A percentile compares a stretch with the other conserved stretches of the same genome.
Conservation (phyloP, 2,329 filamentous ascomycete species). For the Tothia fuscella region DNA sequence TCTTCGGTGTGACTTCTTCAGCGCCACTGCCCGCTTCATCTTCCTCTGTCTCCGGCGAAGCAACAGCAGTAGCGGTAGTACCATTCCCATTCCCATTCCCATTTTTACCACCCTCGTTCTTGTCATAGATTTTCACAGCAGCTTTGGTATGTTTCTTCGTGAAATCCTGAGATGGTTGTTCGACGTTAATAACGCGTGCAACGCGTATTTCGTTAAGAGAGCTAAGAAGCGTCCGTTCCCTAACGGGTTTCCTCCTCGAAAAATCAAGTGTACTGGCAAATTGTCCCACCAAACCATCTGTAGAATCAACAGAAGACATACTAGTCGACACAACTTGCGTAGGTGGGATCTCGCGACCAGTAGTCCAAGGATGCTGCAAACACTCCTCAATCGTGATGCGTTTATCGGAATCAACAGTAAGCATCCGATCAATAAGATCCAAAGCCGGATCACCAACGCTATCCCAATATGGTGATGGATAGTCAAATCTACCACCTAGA, state of each 20-base stretch:
- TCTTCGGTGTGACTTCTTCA: constrained; percentile 3
- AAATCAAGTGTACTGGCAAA: constrained; percentile 52
- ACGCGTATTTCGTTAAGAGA: constrained; percentile 65
- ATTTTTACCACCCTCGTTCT: constrained; percentile 19
- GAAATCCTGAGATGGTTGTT: too few species aligned
- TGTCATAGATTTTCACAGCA: constrained; percentile 27
- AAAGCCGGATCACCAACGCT: constrained; percentile 75
- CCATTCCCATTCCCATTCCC: not conserved
- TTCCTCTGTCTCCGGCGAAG: not conserved
- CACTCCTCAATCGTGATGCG: constrained; percentile 86
- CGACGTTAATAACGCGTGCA: constrained; percentile 44
- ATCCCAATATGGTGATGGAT: constrained; percentile 94
- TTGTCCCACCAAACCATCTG: constrained; percentile 70
- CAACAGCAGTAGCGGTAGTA: not conserved
- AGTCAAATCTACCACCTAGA: constrained; percentile 78
- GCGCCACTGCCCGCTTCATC: not conserved
- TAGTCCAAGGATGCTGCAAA: constrained; percentile 82
- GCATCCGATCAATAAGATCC: constrained; percentile 89
- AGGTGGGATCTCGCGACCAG: constrained; percentile 29
- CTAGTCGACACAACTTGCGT: constrained; percentile 3
- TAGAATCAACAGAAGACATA: constrained; percentile 56
- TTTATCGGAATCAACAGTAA: constrained; percentile 73
- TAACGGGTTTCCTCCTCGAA: constrained; percentile 61
- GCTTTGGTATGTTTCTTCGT: constrained; percentile 24
- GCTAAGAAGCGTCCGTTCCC: constrained; percentile 77